A percentile compares a stretch with the other conserved stretches of the same genome.
These are phyloP conservation scores for Coleophoma cylindrospora DNA, from an alignment of 2,329 filamentous ascomycete species.

Conservation along the genomic window DNA sequence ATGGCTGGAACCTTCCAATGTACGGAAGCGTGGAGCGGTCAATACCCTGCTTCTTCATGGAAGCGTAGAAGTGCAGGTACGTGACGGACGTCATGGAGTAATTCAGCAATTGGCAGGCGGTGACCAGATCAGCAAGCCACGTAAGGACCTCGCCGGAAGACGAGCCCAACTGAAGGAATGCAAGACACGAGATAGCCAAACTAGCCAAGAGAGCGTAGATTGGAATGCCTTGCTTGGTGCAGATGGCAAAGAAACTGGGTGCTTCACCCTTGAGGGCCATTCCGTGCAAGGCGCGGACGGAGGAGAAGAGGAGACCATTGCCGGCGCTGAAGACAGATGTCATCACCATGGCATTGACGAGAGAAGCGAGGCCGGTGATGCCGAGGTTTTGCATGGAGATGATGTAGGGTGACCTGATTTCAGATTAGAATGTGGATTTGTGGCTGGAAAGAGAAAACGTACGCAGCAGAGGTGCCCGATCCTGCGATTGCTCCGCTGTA, in stretches of 20 bases:
- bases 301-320: conserved; percentile 57
- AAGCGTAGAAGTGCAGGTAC: conserved; percentile 65
- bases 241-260: conserved; percentile 34
- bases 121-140: conserved; percentile 45
- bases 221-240: neutral
- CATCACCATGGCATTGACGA: conserved; percentile 65
- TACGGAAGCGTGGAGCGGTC: conserved; percentile 60
- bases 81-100: conserved; percentile 62
- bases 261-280: conserved; percentile 61
- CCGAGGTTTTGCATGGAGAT: conserved; percentile 58
- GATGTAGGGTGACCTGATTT: conserved; percentile 27
- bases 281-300: conserved; percentile 63
- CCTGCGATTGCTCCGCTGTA: conserved; percentile 44
- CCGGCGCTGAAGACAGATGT: conserved; percentile 59
- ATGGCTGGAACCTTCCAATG: conserved; percentile 58
- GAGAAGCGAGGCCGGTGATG: conserved; percentile 56
- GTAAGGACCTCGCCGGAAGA: conserved; percentile 30
- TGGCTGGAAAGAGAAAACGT: neutral
- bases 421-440: neutral
- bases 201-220: conserved; percentile 58
- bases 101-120: conserved; percentile 68
- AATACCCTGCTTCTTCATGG: conserved; percentile 61
- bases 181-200: conserved; percentile 63
- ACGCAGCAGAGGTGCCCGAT: conserved; percentile 39
- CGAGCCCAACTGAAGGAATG: conserved; percentile 61